Evolutionary conservation across 352 stramenopile species (phyloP).

Genomic region (Phytophthora melonis): DNA sequence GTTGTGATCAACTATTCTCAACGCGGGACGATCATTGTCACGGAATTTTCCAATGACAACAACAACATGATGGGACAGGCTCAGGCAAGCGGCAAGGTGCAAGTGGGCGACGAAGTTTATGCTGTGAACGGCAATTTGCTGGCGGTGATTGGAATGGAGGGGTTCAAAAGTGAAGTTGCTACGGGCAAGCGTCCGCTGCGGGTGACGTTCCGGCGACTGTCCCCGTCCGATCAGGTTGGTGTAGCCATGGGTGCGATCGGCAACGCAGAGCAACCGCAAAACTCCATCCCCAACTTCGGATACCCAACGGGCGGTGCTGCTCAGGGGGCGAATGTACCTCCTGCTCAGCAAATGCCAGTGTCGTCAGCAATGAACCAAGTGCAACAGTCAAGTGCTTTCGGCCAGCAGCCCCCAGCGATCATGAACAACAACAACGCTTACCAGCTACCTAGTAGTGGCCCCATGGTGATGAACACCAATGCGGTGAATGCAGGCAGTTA

Average conservation of each 20-base stretch:
- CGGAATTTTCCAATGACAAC: conserved; percentile 80
- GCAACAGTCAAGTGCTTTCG: conserved; percentile 31
- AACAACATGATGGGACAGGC: conserved; percentile 79
- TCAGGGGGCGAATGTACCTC: conserved; percentile 11
- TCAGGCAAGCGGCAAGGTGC: conserved; percentile 72
- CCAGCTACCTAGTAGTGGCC: conserved; percentile 21
- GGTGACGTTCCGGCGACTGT: conserved; percentile 72
- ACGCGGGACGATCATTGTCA: conserved; percentile 77
- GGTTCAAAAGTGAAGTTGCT: conserved; percentile 77
- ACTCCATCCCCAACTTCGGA: conserved; percentile 5
- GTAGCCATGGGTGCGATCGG: conserved; percentile 5
- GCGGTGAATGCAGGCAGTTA: conserved; percentile 19
- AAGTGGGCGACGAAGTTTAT: conserved; percentile 81
- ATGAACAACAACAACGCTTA: conserved; percentile 22
- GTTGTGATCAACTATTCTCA: conserved; percentile 89
- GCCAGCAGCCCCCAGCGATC: conserved; percentile 11
- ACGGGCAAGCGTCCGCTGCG: conserved; percentile 67
- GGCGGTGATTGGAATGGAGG: conserved; percentile 81
- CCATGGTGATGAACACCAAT: conserved; percentile 18
- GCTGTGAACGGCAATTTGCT: conserved; percentile 77
- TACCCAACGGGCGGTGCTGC: conserved; percentile 14
- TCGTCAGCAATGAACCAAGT: conserved; percentile 29
- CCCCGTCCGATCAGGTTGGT: conserved; percentile 9
- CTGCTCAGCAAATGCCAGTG: conserved; percentile 10
- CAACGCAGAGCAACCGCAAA: conserved; percentile 14